These are phyloP conservation scores for Pyrenochaeta sp. DNA, from an alignment of 2,329 filamentous ascomycete genomes.

Conservation along the genomic window DNA sequence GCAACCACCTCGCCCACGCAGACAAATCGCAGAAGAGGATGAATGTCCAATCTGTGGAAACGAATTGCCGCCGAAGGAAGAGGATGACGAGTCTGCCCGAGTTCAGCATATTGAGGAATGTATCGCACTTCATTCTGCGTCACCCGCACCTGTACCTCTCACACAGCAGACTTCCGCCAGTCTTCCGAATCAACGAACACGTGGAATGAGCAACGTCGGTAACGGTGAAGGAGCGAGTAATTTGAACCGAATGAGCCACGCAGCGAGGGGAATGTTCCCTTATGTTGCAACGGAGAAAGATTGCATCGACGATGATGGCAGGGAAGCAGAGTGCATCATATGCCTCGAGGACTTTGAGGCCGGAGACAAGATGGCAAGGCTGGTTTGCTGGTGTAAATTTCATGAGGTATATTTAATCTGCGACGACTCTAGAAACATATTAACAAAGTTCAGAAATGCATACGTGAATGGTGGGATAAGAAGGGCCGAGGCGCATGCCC, in stretches of 20 bases:
- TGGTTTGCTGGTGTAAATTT: constrained; percentile 71
- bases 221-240: constrained; percentile 35
- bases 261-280: constrained; percentile 53
- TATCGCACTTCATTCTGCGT: constrained; percentile 43
- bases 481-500: constrained; percentile 65
- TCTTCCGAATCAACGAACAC: constrained; percentile 37
- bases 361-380: constrained; percentile 64
- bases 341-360: constrained; percentile 71
- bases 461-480: constrained; percentile 66
- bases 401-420: constrained; percentile 54
- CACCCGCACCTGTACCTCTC: constrained; percentile 20
- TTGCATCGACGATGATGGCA: constrained; percentile 62
- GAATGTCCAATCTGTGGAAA: constrained; percentile 79
- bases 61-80: constrained; percentile 67
- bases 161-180: constrained; percentile 32
- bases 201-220: constrained; percentile 41
- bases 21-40: constrained; percentile 69
- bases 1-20: constrained; percentile 27
- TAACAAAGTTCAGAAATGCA: constrained; percentile 53
- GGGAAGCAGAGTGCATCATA: constrained; percentile 66
- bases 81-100: constrained; percentile 50
- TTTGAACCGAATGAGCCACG: constrained; percentile 31
- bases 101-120: constrained; percentile 56
- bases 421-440: constrained; percentile 1
- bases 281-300: constrained; percentile 71